These are phyloP conservation scores for Kwoniella sp. DNA, from an alignment of 768 basidiomycete genomes.

Conservation along the genomic window DNA sequence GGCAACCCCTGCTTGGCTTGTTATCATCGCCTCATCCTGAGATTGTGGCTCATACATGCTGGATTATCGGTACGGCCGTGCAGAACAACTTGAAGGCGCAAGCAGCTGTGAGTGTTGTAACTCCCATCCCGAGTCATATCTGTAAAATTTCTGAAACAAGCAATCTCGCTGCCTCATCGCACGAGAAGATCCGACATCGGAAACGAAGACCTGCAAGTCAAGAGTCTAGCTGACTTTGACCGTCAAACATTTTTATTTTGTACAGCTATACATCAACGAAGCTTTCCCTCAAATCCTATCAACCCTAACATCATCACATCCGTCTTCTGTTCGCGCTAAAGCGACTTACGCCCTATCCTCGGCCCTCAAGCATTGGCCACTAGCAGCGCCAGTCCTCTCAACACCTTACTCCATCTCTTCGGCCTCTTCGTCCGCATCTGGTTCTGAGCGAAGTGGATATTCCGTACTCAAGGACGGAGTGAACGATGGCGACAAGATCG, in stretches of 20 bases:
- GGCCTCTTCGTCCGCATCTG: slow-evolving; percentile 12
- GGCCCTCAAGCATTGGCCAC: slow-evolving; percentile 54
- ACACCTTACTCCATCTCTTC: not conserved
- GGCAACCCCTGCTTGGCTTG: slow-evolving; percentile 51
- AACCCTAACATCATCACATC: slow-evolving; percentile 43
- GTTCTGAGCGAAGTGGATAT: slow-evolving; percentile 38
- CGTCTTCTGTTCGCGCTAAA: slow-evolving; percentile 45
- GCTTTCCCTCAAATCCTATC: slow-evolving; percentile 49
- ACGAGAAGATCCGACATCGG: too few relatives aligned
- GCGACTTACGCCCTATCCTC: slow-evolving; percentile 54
- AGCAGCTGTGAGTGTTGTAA: slow-evolving; percentile 48
- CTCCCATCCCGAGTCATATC: too few relatives aligned
- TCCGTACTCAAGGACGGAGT: slow-evolving; percentile 39
- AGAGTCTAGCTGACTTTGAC: not conserved
- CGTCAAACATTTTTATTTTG: not conserved
- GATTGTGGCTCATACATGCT: slow-evolving; percentile 49
- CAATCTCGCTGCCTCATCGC: too few relatives aligned
- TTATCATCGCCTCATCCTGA: slow-evolving; percentile 42
- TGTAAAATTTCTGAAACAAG: too few relatives aligned
- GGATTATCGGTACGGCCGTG: slow-evolving; percentile 56
- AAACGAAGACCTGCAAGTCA: too few relatives aligned
- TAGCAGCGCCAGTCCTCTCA: slow-evolving; percentile 44
- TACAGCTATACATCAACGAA: slow-evolving; percentile 49
- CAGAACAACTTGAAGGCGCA: slow-evolving; percentile 58
- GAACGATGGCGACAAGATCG: slow-evolving; percentile 41